Base-by-base conservation (phyloP, 2,329 filamentous ascomycete species). In the Cladosporium sp. region DNA sequence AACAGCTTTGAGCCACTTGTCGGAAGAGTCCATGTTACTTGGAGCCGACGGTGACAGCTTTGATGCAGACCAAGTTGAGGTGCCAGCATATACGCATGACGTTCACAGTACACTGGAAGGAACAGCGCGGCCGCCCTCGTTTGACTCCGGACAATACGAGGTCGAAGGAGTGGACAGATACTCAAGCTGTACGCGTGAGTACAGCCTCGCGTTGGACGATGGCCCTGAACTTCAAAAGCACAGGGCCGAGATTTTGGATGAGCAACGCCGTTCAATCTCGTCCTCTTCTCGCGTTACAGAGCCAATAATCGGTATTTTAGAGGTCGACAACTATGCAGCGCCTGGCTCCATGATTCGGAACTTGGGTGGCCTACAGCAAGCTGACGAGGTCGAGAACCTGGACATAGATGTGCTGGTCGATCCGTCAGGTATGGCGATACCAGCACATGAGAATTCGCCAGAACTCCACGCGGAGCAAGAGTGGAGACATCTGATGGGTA, bases 1-100 rank as follows among this genome's bases (percentile, higher is more conserved):
- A 14, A 71, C 69, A 26, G 68, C 70, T 0, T 68, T 69, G 28
- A 70, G 66, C 11, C 64, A 67, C 6, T 66, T 74, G 10, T 75
- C 74, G 2, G 73, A 75, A 58, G 73, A 76, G 31, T 70, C 72
- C 7, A 75, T 76, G 75, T 69, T 76, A 8, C 63, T 76, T 29
- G 72, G 67, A 12, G 69, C 67, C 5, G 71, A 76, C 56, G 71
- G 65, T 18, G 69, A 72, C 57, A 59, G 49, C 18, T 71, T 67
- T 35, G 69, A 70, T 33, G 63, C 63, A 10, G 29, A 59, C 5
- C 55, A 53, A 26, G 63, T 65, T 16, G 63, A 60, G 31, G 49
- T 65, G 23, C 63, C 23, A 55, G 28, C 23, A 55, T 62, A n/a
- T 29, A 31, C 14, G 29, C 49, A n/a, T 21, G 10, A 18, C 31